A percentile compares a stretch with the other conserved stretches of the same genome.
Evolutionary conservation across 176 grass and related monocot genomes (phyloP).

Genomic region (Avena atlantica): DNA sequence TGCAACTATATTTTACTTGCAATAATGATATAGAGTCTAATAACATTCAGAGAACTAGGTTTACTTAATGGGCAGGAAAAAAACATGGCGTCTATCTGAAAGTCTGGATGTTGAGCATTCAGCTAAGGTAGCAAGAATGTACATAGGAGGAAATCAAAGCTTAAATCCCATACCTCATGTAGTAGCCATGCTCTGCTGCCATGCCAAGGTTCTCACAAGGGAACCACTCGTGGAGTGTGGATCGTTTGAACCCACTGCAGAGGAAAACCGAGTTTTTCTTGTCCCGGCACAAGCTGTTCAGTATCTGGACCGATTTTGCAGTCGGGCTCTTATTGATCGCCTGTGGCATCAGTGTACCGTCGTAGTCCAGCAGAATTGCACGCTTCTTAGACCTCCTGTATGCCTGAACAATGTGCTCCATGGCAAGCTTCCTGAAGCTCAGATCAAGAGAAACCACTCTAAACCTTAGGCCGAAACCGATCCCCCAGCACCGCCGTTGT

Average conservation of each 20-base stretch:
- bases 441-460: conserved; percentile 86
- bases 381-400: conserved; percentile 72
- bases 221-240: conserved; percentile 71
- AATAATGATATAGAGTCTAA: not conserved
- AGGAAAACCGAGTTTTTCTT: conserved; percentile 72
- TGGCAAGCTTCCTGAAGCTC: conserved; percentile 80
- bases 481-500: conserved; percentile 71
- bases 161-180: conserved; percentile 68
- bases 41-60: not conserved
- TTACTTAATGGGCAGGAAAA: not conserved
- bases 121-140: not conserved
- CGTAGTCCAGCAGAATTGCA: conserved; percentile 81
- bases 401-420: conserved; percentile 81
- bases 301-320: conserved; percentile 59
- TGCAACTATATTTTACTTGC: not conserved
- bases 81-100: not conserved
- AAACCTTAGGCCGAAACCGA: conserved; percentile 80
- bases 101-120: not conserved
- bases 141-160: conserved; percentile 1
- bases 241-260: conserved; percentile 65
- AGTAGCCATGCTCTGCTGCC: conserved; percentile 93
- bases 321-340: conserved; percentile 73
- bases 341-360: conserved; percentile 93
- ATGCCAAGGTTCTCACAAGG: conserved; percentile 77
- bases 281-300: conserved; percentile 74